Evolutionary conservation across 2,329 filamentous ascomycete species (phyloP), one percentile per base, ranked within the genome.

Genomic region (Monilinia fructigena): DNA sequence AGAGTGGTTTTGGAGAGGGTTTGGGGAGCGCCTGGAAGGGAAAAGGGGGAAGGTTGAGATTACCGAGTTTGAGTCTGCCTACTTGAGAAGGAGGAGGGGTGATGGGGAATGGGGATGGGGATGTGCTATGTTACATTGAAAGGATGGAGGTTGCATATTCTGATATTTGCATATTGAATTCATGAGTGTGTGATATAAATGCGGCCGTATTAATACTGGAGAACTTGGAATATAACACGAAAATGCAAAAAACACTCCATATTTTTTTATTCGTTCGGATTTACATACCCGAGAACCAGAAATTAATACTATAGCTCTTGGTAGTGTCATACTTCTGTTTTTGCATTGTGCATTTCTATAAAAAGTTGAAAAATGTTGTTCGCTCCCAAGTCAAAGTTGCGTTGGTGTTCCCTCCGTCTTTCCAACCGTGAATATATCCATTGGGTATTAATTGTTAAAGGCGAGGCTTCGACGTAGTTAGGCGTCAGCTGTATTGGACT

Each of bases 401-500:
- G 18, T 47, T 47, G 5, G 45, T 47, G 18, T 20, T 10, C 18
- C 45, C 45, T n/a, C 18, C 18, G 38, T 40, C 38, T 12, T 40
- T 40, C 38, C 38, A 14, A 14, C 14, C 12, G 14, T 40, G 1
- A 40, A 40, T 40, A 40, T 40, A 40, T 40, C 14, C 38, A 40
- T 28, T 28, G 28, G 28, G 2, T 2, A 28, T 28, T 28, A 3
- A 28, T 28, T 28, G 28, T 28, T 28, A 28, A 28, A 28, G 28
- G 28, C 4, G 28, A 28, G 28, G 28, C 28, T 28, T 28, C 28
- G 28, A 28, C 4, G 28, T 28, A 28, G 2, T 28, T 28, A 72
- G 11, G 54, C 68, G 6, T 75, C 72, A 38, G 67, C 63, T 14
- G 56, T 74, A 7, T 28, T 78, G 26, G 75, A 77, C 42, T 48